Conservation (phyloP, 2,329 filamentous ascomycete genomes). For the Penicillium oxalicum region DNA sequence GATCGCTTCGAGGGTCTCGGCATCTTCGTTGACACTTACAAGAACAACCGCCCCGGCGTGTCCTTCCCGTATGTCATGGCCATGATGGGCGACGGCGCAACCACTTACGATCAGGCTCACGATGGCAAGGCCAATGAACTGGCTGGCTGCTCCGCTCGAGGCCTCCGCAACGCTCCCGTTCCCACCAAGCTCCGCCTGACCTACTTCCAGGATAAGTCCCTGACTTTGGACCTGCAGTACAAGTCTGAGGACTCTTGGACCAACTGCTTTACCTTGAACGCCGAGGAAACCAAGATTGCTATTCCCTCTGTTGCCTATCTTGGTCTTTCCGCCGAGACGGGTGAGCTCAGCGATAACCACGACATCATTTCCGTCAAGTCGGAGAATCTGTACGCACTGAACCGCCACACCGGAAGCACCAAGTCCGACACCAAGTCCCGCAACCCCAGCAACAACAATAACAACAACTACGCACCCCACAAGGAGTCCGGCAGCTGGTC, state of each 20-base stretch:
- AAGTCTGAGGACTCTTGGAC: conserved; percentile 85
- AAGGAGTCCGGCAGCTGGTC: conserved; percentile 50
- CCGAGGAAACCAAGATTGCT: conserved; percentile 60
- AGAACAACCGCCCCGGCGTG: conserved; percentile 94
- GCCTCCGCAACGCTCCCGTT: conserved; percentile 71
- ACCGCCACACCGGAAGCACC: conserved; percentile 37
- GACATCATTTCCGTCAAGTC: conserved; percentile 85
- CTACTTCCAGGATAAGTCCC: conserved; percentile 92
- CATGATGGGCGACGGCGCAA: conserved; percentile 90
- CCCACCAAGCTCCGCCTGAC: conserved; percentile 84
- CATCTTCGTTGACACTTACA: conserved; percentile 97
- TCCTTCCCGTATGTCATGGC: conserved; percentile 98
- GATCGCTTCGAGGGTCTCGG: conserved; percentile 92
- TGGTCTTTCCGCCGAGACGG: conserved; percentile 69
- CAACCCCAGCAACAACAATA: conserved; percentile 18
- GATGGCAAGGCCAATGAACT: conserved; percentile 92
- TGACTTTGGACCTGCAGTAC: conserved; percentile 90
- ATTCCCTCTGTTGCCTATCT: conserved; percentile 68
- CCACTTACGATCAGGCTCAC: conserved; percentile 82
- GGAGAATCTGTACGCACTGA: conserved; percentile 68
- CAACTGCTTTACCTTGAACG: conserved; percentile 69
- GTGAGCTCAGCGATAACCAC: conserved; percentile 94
- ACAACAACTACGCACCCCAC: conserved; percentile 14
- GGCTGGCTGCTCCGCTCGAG: conserved; percentile 88
- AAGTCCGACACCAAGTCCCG: conserved; percentile 19